These are phyloP conservation scores for Rhododendron ferrugineum DNA, from an alignment of 148 eudicot species.

Conservation along the genomic window DNA sequence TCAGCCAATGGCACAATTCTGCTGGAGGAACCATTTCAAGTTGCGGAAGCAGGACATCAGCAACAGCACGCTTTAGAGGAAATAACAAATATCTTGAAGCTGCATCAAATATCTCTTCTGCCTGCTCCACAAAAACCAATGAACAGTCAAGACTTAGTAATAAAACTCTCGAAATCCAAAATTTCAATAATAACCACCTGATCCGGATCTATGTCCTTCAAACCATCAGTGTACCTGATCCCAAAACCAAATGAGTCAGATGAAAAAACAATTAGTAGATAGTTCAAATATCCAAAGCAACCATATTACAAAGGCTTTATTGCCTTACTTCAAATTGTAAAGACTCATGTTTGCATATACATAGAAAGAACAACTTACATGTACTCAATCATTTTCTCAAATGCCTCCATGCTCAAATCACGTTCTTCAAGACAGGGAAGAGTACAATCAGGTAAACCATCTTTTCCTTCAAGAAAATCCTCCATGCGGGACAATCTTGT, in stretches of 20 bases:
- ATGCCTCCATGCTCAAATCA: conserved; percentile 73
- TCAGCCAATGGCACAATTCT: conserved; percentile 89
- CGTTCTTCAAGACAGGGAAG: conserved; percentile 86
- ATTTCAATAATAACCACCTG: conserved; percentile 43
- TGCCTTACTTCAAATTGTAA: background rate
- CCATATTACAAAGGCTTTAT: background rate
- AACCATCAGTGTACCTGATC: conserved; percentile 85
- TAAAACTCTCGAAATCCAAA: conserved; percentile 4
- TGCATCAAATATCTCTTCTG: conserved; percentile 94
- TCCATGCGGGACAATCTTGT: conserved; percentile 81
- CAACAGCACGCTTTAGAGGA: conserved; percentile 96
- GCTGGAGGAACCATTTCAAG: conserved; percentile 77
- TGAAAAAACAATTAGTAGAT: background rate
- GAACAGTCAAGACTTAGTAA: background rate
- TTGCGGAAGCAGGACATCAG: conserved; percentile 83
- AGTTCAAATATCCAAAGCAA: conserved; percentile 1
- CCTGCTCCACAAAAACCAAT: conserved; percentile 40
- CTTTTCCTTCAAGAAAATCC: conserved; percentile 66
- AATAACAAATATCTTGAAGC: conserved; percentile 91
- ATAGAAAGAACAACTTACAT: conserved; percentile 51
- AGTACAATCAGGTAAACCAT: conserved; percentile 33
- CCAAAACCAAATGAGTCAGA: conserved; percentile 6
- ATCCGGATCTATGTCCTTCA: conserved; percentile 68
- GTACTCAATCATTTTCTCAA: conserved; percentile 93
- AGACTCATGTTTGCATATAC: background rate